A percentile compares a stretch with the other conserved stretches of the same genome.
Conservation (phyloP, 805 yeast genomes). For the Komagataella ulmi region DNA sequence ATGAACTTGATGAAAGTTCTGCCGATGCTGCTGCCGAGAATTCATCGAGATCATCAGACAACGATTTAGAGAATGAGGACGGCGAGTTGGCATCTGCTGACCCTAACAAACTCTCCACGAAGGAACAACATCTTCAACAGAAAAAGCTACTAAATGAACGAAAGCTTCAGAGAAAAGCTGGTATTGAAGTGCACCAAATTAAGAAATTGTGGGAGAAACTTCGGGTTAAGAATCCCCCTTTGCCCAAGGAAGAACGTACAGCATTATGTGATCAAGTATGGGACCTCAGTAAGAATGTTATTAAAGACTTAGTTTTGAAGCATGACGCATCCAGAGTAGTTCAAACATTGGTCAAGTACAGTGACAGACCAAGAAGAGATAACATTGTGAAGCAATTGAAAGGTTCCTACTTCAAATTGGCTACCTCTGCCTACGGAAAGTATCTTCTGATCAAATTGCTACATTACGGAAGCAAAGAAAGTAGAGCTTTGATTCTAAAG, state of each 20-base stretch:
- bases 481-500: constrained; percentile 60
- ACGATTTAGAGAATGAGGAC: constrained; percentile 11
- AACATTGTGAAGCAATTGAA: constrained; percentile 53
- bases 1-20: constrained; percentile 14
- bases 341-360: constrained; percentile 83
- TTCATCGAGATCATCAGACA: neutral
- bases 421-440: constrained; percentile 90
- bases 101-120: constrained; percentile 34
- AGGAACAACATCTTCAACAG: constrained; percentile 74
- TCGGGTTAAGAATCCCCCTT: constrained; percentile 72
- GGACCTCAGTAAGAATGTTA: constrained; percentile 64
- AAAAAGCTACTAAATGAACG: constrained; percentile 67
- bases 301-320: constrained; percentile 78
- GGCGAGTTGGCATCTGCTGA: constrained; percentile 15
- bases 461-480: constrained; percentile 82
- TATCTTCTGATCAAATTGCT: constrained; percentile 77
- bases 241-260: constrained; percentile 65
- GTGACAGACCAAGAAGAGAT: constrained; percentile 68
- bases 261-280: constrained; percentile 75
- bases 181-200: constrained; percentile 71
- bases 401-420: constrained; percentile 68
- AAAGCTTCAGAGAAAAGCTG: constrained; percentile 79
- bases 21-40: constrained; percentile 13
- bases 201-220: constrained; percentile 85
- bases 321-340: constrained; percentile 96